These are phyloP conservation scores for Fraxinus cuspidata DNA, from an alignment of 257 asterid genomes.

Conservation along the genomic window DNA sequence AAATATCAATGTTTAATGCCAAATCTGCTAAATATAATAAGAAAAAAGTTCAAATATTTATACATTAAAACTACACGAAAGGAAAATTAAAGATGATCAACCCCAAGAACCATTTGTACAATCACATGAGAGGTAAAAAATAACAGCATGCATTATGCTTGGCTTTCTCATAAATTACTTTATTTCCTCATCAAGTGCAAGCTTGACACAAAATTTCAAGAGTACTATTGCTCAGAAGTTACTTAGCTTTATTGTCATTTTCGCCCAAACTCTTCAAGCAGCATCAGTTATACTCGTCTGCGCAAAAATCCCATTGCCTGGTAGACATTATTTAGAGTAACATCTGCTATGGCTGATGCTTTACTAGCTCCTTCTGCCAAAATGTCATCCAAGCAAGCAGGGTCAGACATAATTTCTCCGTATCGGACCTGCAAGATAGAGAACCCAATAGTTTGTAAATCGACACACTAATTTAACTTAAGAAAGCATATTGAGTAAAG, in stretches of 20 bases:
- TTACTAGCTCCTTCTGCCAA: conserved; percentile 45
- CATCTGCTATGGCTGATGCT: conserved; percentile 50
- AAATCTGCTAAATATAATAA: too few species aligned
- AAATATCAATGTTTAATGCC: too few species aligned
- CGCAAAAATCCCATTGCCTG: conserved; percentile 95
- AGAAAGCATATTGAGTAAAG: neutral
- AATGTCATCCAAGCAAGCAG: conserved; percentile 61
- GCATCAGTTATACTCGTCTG: conserved; percentile 35
- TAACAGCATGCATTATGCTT: neutral
- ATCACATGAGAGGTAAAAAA: neutral
- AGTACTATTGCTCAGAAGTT: neutral
- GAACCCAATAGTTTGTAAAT: neutral
- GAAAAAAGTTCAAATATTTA: too few species aligned
- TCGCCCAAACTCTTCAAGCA: conserved; percentile 10
- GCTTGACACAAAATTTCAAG: neutral
- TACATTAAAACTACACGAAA: too few species aligned
- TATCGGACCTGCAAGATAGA: conserved; percentile 59
- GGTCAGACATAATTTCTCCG: conserved; percentile 69
- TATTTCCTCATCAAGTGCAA: conserved; percentile 1
- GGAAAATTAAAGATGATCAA: too few species aligned
- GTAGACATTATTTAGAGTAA: conserved; percentile 64
- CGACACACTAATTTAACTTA: neutral
- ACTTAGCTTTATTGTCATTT: neutral
- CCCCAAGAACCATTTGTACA: too few species aligned
- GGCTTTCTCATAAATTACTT: conserved; percentile 1